Percentiles rank a stretch among this genome's conserved stretches.
Conservation (phyloP, 139 green algal species). For the Tetradesmus lagerheimii region DNA sequence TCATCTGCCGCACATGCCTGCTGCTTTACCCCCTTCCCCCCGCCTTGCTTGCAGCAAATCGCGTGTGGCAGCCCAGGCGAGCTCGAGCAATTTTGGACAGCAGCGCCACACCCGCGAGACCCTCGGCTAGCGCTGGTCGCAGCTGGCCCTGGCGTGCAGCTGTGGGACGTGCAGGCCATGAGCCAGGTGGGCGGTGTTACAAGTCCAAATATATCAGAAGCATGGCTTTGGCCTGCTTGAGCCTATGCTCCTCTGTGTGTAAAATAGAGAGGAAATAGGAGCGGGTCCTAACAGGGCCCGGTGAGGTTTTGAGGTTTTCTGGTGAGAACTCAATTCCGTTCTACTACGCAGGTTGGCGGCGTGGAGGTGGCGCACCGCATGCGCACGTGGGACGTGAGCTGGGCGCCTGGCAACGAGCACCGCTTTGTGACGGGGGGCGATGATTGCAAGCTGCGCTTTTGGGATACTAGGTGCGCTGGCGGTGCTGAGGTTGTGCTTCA, state of each 20-base stretch:
- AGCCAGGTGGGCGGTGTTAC: constrained; percentile 40
- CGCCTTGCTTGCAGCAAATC: neutral
- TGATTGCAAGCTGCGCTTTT: constrained; percentile 85
- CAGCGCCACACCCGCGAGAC: constrained; percentile 67
- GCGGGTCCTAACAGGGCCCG: too few species aligned
- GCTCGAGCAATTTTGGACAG: constrained; percentile 72
- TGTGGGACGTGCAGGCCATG: constrained; percentile 31
- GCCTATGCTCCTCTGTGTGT: too few species aligned
- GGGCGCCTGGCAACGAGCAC: constrained; percentile 67
- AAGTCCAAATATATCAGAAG: too few species aligned
- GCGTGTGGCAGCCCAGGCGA: constrained; percentile 47
- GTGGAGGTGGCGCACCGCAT: constrained; percentile 73
- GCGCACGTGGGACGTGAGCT: constrained; percentile 80
- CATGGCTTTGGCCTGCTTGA: too few species aligned
- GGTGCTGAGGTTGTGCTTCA: neutral
- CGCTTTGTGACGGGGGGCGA: constrained; percentile 77
- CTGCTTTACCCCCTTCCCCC: neutral
- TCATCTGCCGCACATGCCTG: neutral
- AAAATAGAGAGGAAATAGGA: too few species aligned
- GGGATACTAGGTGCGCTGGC: constrained; percentile 79
- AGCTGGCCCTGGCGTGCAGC: constrained; percentile 70
- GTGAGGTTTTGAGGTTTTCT: too few species aligned
- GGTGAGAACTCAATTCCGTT: too few species aligned
- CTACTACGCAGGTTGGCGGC: constrained; percentile 28
- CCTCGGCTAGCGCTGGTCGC: constrained; percentile 57